Evolutionary conservation across 192 early-diverging fungal genomes (phyloP), one percentile per base, ranked within the genome.

Genomic region (Ambispora gerdemannii): DNA sequence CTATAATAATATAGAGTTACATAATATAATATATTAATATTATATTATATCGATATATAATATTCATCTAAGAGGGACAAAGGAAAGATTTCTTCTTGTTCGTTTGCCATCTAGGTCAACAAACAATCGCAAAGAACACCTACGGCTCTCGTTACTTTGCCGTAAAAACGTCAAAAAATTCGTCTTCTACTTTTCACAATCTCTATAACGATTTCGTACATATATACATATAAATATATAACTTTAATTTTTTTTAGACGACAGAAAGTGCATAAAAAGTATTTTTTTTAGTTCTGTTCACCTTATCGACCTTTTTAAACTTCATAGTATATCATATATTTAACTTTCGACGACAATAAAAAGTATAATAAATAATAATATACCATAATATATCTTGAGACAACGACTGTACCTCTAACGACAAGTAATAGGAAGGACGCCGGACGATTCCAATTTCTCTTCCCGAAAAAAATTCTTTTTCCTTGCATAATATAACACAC

Each of bases 391-490:
- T 15, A 10, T 43, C 38, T n/a, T n/a, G n/a, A n/a, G n/a, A n/a
- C n/a, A n/a, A n/a, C n/a, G n/a, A n/a, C n/a, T n/a, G n/a, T n/a
- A n/a, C n/a, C n/a, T n/a, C n/a, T n/a, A n/a, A n/a, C n/a, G n/a
- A n/a, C n/a, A 47, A 32, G 32, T 11, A 36, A 30, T 19, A 32
- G 3, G 31, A 52, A 67, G 65, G 47, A 67, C 65, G 65, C 65
- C 52, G 65, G 30, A 22, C 65, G 65, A 52, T 47, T 67, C 47
- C 65, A 34, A 64, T 53, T 53, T 20, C 22, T n/a, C 22, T 20
- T 53, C 6, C 17, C 6, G 6, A 47, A 10, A 47, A 10, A 47
- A 10, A 47, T n/a, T n/a, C n/a, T n/a, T n/a, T n/a, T n/a, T n/a
- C n/a, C n/a, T n/a, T n/a, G n/a, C n/a, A n/a, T n/a, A n/a, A n/a